phyloP scores from a whole-genome alignment of 2,329 filamentous ascomycete species.

The Botryotinia convoluta region DNA sequence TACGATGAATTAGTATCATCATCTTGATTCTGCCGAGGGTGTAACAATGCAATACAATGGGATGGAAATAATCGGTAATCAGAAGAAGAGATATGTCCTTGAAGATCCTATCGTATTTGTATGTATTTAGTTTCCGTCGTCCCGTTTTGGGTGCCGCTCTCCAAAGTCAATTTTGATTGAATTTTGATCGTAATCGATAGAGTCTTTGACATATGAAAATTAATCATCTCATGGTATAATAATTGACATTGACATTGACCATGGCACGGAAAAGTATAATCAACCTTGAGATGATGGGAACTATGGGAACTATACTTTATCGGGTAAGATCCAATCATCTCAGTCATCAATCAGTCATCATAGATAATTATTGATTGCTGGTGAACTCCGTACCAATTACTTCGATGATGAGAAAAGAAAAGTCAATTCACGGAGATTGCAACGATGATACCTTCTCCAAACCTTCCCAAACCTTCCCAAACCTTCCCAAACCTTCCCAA shows the following conservation, averaged over 20 bases:
- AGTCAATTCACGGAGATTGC: slow-evolving; percentile 10
- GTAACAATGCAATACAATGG: not conserved
- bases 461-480: not conserved
- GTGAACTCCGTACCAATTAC: not conserved
- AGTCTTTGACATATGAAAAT: not conserved
- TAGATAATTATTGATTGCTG: not conserved
- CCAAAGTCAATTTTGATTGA: not conserved
- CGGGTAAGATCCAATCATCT: not conserved
- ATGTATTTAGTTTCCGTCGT: not conserved
- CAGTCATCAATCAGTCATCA: slow-evolving; percentile 5
- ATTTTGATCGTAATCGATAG: not conserved
- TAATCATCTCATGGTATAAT: not conserved
- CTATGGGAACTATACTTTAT: not conserved
- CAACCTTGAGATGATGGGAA: not conserved
- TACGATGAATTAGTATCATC: not conserved
- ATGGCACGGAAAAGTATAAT: not conserved
- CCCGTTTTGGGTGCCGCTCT: not conserved
- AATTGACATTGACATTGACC: not conserved
- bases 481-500: not conserved
- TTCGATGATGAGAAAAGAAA: not conserved
- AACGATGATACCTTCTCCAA: not conserved
- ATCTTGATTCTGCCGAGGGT: not conserved
- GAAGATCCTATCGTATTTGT: not conserved
- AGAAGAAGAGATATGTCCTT: not conserved
- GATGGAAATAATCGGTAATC: not conserved